Evolutionary conservation across 768 basidiomycete species (phyloP).

Genomic region (Aureoboletus auriporus): DNA sequence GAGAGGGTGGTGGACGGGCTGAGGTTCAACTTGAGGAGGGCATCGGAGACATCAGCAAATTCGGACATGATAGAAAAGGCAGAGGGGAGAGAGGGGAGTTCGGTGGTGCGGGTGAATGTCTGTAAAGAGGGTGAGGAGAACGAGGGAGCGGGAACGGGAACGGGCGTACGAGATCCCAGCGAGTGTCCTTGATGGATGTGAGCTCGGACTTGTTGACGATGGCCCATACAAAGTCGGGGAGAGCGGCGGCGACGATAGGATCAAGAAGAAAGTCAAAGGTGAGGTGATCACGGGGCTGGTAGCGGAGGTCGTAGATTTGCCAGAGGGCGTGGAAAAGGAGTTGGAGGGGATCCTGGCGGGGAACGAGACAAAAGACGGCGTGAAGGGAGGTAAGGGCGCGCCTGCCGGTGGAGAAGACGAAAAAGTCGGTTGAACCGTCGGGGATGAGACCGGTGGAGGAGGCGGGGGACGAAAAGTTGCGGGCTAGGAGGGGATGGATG

Average conservation of each 20-base stretch:
- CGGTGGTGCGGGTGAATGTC: constrained; percentile 81
- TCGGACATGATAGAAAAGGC: constrained; percentile 80
- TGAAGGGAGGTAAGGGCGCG: constrained; percentile 75
- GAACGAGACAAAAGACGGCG: constrained; percentile 70
- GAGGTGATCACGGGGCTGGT: constrained; percentile 62
- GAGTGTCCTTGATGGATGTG: constrained; percentile 55
- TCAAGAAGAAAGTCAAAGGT: constrained; percentile 77
- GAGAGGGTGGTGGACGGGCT: constrained; percentile 45
- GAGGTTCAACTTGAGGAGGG: constrained; percentile 52
- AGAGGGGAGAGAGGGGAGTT: constrained; percentile 56
- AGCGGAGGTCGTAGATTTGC: constrained; percentile 73
- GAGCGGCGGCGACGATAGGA: constrained; percentile 30
- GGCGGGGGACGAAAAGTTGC: constrained; percentile 72
- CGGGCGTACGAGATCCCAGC: constrained; percentile 85
- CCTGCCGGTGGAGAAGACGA: constrained; percentile 84
- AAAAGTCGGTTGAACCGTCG: constrained; percentile 78
- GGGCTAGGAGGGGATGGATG: constrained; percentile 52
- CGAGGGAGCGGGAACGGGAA: constrained; percentile 1
- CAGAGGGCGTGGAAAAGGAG: constrained; percentile 55
- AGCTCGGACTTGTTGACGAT: constrained; percentile 80
- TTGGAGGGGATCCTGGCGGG: constrained; percentile 81
- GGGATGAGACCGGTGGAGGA: constrained; percentile 47
- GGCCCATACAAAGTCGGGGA: constrained; percentile 78
- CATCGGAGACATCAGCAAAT: constrained; percentile 81
- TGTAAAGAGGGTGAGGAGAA: constrained; percentile 27